phyloP scores from a whole-genome alignment of 305 asterid species.

The Galium porrigens region DNA sequence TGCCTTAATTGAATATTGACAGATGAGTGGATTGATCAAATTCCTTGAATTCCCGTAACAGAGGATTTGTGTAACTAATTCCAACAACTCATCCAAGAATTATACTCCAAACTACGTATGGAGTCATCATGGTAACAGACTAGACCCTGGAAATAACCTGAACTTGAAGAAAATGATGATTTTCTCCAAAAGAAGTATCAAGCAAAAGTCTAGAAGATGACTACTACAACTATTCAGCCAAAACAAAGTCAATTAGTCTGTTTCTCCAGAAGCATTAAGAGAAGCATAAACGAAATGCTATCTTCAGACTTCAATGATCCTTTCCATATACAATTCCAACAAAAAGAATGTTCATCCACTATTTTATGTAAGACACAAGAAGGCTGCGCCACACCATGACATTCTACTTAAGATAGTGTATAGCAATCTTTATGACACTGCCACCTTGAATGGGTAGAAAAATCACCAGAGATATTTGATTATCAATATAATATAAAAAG shows the following conservation, averaged over 20 bases:
- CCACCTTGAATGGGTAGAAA: not conserved
- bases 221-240: not conserved
- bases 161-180: not conserved
- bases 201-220: not conserved
- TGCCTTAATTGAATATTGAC: not conserved
- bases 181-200: not conserved
- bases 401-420: not conserved
- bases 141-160: not conserved
- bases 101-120: not conserved
- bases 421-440: not conserved
- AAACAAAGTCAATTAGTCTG: not conserved
- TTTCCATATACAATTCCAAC: not conserved
- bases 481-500: not conserved
- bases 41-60: not conserved
- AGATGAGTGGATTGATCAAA: not conserved
- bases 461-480: not conserved
- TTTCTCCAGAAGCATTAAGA: not conserved
- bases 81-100: not conserved
- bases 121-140: not conserved
- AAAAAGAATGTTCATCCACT: not conserved
- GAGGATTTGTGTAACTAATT: not conserved
- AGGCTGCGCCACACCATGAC: not conserved
- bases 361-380: not conserved
- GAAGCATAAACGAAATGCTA: not conserved
- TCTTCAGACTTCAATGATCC: not conserved